Evolutionary conservation across 2,329 filamentous ascomycete species (phyloP), one percentile per base, ranked within the genome.

Genomic region (Aspergillus brasiliensis): DNA sequence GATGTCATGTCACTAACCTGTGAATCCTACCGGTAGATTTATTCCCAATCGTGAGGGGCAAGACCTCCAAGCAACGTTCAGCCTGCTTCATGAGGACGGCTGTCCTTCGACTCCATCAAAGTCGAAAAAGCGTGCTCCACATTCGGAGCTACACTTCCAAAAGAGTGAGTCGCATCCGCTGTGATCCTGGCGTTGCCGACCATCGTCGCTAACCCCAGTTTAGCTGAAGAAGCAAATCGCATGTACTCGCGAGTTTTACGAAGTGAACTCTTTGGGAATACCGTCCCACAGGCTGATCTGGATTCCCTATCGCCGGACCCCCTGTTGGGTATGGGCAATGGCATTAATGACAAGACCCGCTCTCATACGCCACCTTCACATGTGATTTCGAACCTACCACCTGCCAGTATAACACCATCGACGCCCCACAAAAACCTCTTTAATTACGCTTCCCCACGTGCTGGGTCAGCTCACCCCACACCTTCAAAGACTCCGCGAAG

Each of bases 391-490:
- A 82, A 85, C 23, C 77, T 92, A n/a, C 88, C 91, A 10, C 85
- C 89, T 1, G 88, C 84, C 27, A 82, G 87, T 58, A 83, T 95
- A 60, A 97, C 94, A 0, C 95, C 95, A 0, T 96, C 94, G 1
- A 99, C 95, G 3, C 95, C 95, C 8, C 92, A 97, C 77, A 98
- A 97, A 79, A 99, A 99, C 67, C 86, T 99, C 40, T 98, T 99
- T 74, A 91, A 90, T 25, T 97, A 96, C 75, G 88, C 91, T 77
- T 93, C 91, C 2, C 90, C 91, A 31, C 79, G 80, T 27, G 86
- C 91, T 69, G 84, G 89, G 52, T 89, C 87, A 19, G 90, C 90
- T n/a, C 91, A 96, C 68, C 91, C 89, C 1, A 97, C 93, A 3
- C 93, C 92, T 2, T 91, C 91, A 10, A 89, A 91, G 77, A 97